Evolutionary conservation across 257 asterid species (phyloP).

Genomic region (Gentiana macrophylla): DNA sequence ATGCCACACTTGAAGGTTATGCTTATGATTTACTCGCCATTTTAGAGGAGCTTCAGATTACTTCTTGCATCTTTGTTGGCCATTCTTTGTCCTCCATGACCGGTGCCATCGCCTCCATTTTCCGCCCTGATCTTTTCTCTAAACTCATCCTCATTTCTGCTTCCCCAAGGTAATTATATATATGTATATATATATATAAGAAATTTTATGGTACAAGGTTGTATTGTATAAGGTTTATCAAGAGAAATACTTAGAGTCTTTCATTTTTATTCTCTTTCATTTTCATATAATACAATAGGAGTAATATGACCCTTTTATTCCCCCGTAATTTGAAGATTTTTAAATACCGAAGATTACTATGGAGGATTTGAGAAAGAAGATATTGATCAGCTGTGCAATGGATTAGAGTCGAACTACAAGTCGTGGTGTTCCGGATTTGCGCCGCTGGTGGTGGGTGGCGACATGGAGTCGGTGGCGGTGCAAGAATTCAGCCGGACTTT

Average conservation of each 20-base stretch:
- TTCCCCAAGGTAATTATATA: constrained; percentile 21
- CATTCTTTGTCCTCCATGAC: constrained; percentile 23
- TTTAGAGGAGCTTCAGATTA: constrained; percentile 22
- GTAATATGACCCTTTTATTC: no score
- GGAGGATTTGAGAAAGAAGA: no score
- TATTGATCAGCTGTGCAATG: no score
- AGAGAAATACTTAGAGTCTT: no score
- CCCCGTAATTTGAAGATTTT: no score
- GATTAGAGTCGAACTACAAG: no score
- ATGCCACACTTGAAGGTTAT: constrained; percentile 23
- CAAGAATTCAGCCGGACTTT: constrained; percentile 24
- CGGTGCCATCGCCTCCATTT: constrained; percentile 23
- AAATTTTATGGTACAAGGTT: no score
- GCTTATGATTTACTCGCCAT: constrained; percentile 27
- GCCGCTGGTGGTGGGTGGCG: constrained; percentile 22
- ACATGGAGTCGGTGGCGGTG: constrained; percentile 17
- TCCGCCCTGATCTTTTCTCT: constrained; percentile 28
- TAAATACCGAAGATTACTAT: no score
- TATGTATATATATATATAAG: no score
- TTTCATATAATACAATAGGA: no score
- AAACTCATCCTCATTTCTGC: constrained; percentile 23
- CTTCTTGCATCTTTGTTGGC: constrained; percentile 24
- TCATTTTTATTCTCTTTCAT: no score
- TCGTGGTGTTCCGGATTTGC: constrained; percentile 16
- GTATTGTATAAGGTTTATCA: no score